Conservation (phyloP, 495 filamentous ascomycete genomes). For the Choiromyces venosus region DNA sequence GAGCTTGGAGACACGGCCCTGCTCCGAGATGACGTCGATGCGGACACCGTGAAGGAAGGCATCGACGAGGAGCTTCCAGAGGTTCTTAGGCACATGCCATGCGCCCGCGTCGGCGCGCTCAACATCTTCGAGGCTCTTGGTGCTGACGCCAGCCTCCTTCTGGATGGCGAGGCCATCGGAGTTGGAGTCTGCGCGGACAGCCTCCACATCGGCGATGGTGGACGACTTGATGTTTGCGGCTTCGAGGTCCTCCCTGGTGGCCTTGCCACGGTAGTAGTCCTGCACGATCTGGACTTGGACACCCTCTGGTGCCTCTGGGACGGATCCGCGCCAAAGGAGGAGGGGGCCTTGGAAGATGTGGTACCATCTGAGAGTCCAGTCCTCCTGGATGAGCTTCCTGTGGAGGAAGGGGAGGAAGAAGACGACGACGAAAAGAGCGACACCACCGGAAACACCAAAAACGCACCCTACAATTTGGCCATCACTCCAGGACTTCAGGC, state of each 20-base stretch:
- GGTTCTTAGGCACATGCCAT: constrained; percentile 45
- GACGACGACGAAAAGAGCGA: constrained; percentile 49
- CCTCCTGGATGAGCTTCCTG: constrained; percentile 53
- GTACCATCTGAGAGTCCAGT: constrained; percentile 55
- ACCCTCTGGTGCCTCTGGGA: constrained; percentile 48
- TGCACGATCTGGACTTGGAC: constrained; percentile 45
- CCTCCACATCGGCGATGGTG: constrained; percentile 27
- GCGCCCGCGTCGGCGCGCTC: constrained; percentile 37
- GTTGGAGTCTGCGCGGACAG: constrained; percentile 18
- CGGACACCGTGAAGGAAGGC: constrained; percentile 56
- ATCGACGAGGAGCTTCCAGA: constrained; percentile 49
- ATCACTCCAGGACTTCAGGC: constrained; percentile 49
- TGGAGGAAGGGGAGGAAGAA: constrained; percentile 63
- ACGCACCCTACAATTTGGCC: constrained; percentile 54
- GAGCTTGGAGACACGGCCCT: constrained; percentile 48
- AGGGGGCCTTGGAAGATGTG: constrained; percentile 56
- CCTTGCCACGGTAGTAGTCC: constrained; percentile 53
- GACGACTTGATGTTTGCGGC: constrained; percentile 36
- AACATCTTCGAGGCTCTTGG: constrained; percentile 28
- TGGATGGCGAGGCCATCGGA: constrained; percentile 20
- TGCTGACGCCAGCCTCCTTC: constrained; percentile 21
- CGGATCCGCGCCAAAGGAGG: constrained; percentile 50
- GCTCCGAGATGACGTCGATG: constrained; percentile 53
- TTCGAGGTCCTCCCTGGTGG: constrained; percentile 49
- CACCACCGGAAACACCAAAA: constrained; percentile 54